Evolutionary conservation across 768 basidiomycete species (phyloP), one percentile per base, ranked within the genome.

Genomic region (Sistotremastrum suecicum): DNA sequence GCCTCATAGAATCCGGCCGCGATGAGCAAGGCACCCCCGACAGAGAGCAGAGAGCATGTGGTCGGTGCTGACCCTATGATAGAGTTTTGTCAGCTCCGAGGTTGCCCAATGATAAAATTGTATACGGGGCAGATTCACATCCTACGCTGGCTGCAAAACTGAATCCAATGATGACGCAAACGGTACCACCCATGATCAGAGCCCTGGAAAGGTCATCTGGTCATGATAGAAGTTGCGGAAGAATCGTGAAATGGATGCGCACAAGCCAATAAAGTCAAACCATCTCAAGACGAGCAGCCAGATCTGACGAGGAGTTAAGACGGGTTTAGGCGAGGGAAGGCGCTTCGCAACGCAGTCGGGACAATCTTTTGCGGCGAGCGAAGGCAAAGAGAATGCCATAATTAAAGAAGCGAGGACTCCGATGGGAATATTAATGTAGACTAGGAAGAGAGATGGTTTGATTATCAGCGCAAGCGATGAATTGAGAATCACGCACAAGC

Each of bases 261-360:
- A 86, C 86, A 88, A 58, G 53, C 86, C 86, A 36, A 74, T 55
- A 56, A 86, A 88, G 60, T 90, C 86, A 56, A 89, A 87, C 28
- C 61, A 75, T 50, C 56, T 61, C 33, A 60, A 51, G 47, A 87
- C 20, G 20, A 20, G 20, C 20, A 20, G 20, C 20, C 20, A 20
- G 20, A 20, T 20, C 20, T 20, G 20, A 20, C 20, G 20, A 20
- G 20, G 20, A 20, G 20, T 20, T 20, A 20, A 20, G 20, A 20
- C 20, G 20, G 20, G 20, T 20, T 20, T 20, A 20, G 20, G 20
- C 20, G 20, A 20, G 20, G 20, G 20, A 20, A 20, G 20, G 20
- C 20, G 20, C 20, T 20, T 20, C 20, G 20, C 20, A 20, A 20
- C 20, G 20, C 20, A 20, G 20, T 20, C 20, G 20, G 20, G 20